Evolutionary conservation across 306 rosid genomes (phyloP).

Genomic region (Cicer chorassanicum): DNA sequence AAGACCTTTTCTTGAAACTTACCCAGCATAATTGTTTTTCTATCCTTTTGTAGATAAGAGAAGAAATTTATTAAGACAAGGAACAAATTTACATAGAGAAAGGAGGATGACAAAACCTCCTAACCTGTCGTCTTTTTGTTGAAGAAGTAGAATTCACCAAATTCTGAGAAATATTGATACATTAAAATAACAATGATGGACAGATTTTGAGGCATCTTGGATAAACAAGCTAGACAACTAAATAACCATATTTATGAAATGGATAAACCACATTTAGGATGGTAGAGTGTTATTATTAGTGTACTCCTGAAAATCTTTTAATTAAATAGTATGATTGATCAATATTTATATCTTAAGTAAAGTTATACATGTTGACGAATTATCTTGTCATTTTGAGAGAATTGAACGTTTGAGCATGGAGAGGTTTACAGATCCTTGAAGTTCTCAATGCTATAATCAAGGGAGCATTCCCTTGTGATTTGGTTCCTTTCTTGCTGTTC

Average conservation of each 20-base stretch:
- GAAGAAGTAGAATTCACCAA: background rate
- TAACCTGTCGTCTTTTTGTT: background rate
- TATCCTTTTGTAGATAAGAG: background rate
- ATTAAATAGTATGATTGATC: no score
- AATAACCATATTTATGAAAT: background rate
- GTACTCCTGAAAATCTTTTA: no score
- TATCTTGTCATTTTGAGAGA: background rate
- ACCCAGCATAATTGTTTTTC: constrained; percentile 11
- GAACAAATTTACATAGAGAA: background rate
- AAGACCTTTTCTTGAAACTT: constrained; percentile 28
- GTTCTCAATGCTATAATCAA: constrained; percentile 6
- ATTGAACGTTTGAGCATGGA: background rate
- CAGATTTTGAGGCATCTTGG: background rate
- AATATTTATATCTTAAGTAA: no score
- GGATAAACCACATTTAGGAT: no score
- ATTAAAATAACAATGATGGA: background rate
- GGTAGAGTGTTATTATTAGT: no score
- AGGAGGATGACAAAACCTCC: background rate
- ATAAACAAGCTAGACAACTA: constrained; percentile 2
- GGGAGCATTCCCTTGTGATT: constrained; percentile 9
- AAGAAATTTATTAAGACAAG: background rate
- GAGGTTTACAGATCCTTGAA: background rate
- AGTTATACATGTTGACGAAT: no score
- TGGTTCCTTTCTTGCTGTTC: constrained; percentile 10
- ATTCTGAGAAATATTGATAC: background rate